Conservation (phyloP, 2,329 filamentous ascomycete genomes). For the Monilinia fructicola region DNA sequence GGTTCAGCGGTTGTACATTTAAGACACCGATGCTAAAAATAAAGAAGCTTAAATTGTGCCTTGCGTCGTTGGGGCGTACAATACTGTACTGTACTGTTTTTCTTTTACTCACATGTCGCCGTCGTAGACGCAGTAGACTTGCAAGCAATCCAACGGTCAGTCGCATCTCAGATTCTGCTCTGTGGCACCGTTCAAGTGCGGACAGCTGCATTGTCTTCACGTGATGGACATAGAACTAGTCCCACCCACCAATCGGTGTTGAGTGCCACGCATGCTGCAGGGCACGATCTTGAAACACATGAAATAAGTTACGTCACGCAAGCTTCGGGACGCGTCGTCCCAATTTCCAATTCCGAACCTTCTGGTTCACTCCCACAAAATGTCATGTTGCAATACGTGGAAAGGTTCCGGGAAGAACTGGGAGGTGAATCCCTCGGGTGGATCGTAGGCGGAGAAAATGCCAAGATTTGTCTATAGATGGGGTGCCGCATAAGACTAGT, state of each 20-base stretch:
- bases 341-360: not conserved
- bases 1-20: not conserved
- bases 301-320: not conserved
- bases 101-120: not conserved
- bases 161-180: not conserved
- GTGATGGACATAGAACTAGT: not conserved
- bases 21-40: conserved; percentile 4
- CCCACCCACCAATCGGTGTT: not conserved
- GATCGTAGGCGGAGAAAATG: conserved; percentile 5
- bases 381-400: too few relatives aligned
- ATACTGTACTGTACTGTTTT: too few relatives aligned
- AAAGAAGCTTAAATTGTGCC: conserved; percentile 1
- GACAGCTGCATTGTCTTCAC: not conserved
- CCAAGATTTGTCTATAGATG: not conserved
- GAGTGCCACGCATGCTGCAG: not conserved
- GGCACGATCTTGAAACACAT: too few relatives aligned
- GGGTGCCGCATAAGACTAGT: not conserved
- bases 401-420: too few relatives aligned
- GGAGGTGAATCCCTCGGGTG: not conserved
- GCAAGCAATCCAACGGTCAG: not conserved
- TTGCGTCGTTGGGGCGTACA: too few relatives aligned
- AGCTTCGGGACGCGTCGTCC: not conserved
- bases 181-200: not conserved
- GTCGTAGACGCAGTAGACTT: not conserved
- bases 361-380: too few relatives aligned